Conservation (phyloP, 306 rosid species). For the Carpinus viminea region DNA sequence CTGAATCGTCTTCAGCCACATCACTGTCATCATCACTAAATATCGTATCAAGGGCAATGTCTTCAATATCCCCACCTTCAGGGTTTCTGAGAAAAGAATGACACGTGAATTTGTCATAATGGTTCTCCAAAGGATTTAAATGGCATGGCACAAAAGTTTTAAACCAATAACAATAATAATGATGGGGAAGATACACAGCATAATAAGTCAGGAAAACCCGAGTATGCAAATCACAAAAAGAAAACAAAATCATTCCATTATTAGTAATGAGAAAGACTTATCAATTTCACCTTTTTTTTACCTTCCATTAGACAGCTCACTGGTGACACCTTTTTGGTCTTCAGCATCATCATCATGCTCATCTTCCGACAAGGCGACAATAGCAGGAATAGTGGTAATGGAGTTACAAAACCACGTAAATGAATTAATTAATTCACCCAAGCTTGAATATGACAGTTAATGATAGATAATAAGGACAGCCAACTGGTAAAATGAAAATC, state of each 20-base stretch:
- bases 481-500: neutral
- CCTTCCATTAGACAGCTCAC: conserved; percentile 55
- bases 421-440: neutral
- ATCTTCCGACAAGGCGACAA: conserved; percentile 7
- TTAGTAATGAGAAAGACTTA: neutral
- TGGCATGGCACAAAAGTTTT: conserved; percentile 4
- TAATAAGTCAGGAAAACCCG: neutral
- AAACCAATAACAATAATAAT: conserved; percentile 8
- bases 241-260: neutral
- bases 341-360: conserved; percentile 35
- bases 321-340: conserved; percentile 40
- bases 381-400: neutral
- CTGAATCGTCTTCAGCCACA: conserved; percentile 58
- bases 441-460: neutral
- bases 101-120: conserved; percentile 8
- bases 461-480: neutral
- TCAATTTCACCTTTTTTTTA: conserved; percentile 27
- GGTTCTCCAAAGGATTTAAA: conserved; percentile 12
- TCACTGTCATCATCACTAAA: conserved; percentile 65
- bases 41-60: conserved; percentile 51
- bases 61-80: conserved; percentile 39
- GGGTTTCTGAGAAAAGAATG: conserved; percentile 38
- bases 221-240: neutral
- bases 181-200: neutral
- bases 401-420: neutral